A percentile compares a stretch with the other conserved stretches of the same genome.
phyloP scores from a whole-genome alignment of 257 asterid genomes.

The Petunia secreta region DNA sequence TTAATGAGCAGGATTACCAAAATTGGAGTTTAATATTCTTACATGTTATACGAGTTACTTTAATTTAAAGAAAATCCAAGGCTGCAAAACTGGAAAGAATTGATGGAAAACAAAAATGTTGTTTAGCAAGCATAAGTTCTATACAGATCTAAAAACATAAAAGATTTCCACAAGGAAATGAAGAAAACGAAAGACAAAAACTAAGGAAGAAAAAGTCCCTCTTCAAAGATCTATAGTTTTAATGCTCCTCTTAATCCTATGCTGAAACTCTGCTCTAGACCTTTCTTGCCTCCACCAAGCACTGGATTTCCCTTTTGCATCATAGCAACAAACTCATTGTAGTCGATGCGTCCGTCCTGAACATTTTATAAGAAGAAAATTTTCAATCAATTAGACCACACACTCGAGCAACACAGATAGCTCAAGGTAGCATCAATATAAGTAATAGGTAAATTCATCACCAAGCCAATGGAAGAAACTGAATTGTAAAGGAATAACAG shows the following conservation, averaged over 20 bases:
- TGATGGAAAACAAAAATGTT: not conserved
- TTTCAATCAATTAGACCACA: not conserved
- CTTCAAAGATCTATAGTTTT: conserved; percentile 28
- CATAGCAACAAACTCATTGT: conserved; percentile 55
- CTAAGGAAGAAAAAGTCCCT: not conserved
- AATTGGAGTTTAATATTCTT: not conserved
- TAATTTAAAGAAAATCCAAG: not conserved
- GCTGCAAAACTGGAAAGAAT: conserved; percentile 1
- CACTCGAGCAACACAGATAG: not conserved
- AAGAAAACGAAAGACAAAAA: not conserved
- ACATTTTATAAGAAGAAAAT: not conserved
- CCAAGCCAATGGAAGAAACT: not conserved
- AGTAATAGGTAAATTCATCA: not conserved
- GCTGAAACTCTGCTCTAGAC: conserved; percentile 42
- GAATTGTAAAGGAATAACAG: not conserved
- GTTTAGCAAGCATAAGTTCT: conserved; percentile 11
- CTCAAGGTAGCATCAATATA: not conserved
- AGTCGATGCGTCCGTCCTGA: conserved; percentile 79
- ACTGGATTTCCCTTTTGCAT: conserved; percentile 50
- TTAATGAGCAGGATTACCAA: not conserved
- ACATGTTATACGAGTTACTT: not conserved
- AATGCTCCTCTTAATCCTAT: conserved; percentile 44
- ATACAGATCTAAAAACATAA: not conserved
- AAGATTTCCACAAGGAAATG: not conserved
- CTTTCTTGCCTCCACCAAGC: conserved; percentile 39